Percentiles rank a stretch among this genome's conserved stretches.
phyloP scores from a whole-genome alignment of 257 asterid genomes.

The Solanum phureja region DNA sequence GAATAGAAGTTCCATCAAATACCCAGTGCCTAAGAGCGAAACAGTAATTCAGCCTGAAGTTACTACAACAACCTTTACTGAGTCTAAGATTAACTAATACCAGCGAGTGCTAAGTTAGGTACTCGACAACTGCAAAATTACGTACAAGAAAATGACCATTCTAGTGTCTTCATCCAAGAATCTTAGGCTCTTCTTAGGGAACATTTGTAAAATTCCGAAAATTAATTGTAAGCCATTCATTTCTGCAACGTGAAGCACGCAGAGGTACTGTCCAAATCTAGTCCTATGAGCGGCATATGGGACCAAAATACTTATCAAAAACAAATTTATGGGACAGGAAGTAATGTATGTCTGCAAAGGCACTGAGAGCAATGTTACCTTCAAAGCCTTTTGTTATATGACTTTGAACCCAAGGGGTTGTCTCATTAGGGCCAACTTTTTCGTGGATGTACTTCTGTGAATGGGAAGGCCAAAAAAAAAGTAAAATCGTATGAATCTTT shows the following conservation, averaged over 20 bases:
- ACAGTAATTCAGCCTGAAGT: no score
- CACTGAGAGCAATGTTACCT: slow-evolving; percentile 37
- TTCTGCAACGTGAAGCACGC: no score
- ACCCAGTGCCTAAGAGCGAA: no score
- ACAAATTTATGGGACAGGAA: no score
- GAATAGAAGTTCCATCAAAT: no score
- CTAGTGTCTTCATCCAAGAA: not conserved
- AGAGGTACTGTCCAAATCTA: no score
- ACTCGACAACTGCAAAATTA: not conserved
- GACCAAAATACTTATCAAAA: no score
- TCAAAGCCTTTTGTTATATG: slow-evolving; percentile 54
- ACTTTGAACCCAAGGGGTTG: slow-evolving; percentile 46
- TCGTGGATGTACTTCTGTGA: slow-evolving; percentile 39
- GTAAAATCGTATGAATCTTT: not conserved
- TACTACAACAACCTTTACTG: no score
- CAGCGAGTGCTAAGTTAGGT: no score
- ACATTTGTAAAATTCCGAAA: not conserved
- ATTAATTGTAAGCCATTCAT: not conserved
- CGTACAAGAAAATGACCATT: not conserved
- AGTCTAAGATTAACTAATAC: no score
- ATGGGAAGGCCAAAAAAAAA: not conserved
- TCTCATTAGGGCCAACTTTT: slow-evolving; percentile 65
- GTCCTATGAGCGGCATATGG: no score
- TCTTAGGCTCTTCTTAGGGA: not conserved
- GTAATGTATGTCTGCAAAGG: no score